These are phyloP conservation scores for Volvox africanus DNA, from an alignment of 139 green algal species.

Conservation along the genomic window DNA sequence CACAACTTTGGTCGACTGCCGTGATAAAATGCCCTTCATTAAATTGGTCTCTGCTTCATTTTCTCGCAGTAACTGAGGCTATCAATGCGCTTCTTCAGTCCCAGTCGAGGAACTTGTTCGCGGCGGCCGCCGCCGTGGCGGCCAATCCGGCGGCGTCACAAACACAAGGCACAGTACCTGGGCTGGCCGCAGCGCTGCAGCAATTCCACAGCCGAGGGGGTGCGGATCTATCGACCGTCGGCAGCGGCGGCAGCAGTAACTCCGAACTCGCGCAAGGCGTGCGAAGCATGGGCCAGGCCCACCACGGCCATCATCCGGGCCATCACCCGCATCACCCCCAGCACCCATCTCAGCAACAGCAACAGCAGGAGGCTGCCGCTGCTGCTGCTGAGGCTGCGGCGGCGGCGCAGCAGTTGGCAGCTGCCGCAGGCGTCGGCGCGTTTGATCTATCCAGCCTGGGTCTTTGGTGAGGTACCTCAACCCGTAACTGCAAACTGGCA, in stretches of 20 bases:
- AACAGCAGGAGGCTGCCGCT: conserved; percentile 17
- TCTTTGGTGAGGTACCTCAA: conserved; percentile 22
- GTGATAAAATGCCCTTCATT: too few species aligned
- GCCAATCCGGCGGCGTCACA: neutral
- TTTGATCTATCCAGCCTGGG: conserved; percentile 16
- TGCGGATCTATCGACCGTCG: neutral
- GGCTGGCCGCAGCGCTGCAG: conserved; percentile 36
- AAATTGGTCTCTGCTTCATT: neutral
- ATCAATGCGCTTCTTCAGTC: conserved; percentile 23
- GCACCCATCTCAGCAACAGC: neutral
- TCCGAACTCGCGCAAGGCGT: neutral
- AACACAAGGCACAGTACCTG: neutral
- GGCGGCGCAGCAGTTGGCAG: conserved; percentile 10
- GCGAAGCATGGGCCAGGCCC: too few species aligned
- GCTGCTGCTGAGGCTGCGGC: conserved; percentile 13
- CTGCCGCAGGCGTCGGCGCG: neutral
- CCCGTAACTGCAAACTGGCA: too few species aligned
- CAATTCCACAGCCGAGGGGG: conserved; percentile 26
- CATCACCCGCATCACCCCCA: conserved; percentile 7
- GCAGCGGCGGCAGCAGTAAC: neutral
- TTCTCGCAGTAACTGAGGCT: conserved; percentile 1
- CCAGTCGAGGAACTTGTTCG: neutral
- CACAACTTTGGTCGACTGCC: too few species aligned
- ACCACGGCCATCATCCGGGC: neutral
- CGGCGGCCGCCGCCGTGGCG: neutral